Base-by-base conservation (phyloP, 768 basidiomycete species). In the Dioszegia aurantiaca region DNA sequence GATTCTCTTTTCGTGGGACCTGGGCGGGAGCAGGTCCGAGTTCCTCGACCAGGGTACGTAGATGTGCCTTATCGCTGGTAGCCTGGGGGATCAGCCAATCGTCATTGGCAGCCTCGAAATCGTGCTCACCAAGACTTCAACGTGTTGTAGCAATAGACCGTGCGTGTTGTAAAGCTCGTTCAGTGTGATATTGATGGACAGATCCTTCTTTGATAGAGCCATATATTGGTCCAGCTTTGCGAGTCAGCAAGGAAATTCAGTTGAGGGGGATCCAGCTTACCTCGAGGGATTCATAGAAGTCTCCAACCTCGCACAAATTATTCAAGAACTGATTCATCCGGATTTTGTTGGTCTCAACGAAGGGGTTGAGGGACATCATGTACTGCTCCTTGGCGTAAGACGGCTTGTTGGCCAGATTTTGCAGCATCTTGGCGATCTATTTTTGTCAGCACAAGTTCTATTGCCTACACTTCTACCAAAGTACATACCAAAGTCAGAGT, bases 121-220 rank as follows among this genome's bases (percentile, higher is more conserved):
- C 12, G 3, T 3, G 79, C 89, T 68, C 74, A 97, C 94, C 75
- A 99, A 80, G 2, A 86, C 87, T 76, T 98, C 93, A 68, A 97
- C 86, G 74, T 99, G 95, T 74, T 98, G 93, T 60, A 88, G 79
- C 62, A 99, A 86, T 73, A 98, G 80, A 24, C 92, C 89, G 77
- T 99, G 95, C 2, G 95, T 99, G 80, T 98, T 98, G 79, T 97
- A 98, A 81, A 99, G 73, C 82, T 99, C 95, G 75, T 99, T 99
- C 78, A 98, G 80, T 6, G 95, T 98, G 75, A 99, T 99, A 78
- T 92, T 90, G 79, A 99, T 98, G 82, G 88, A 86, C 59, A 98
- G 82, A 75, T 98, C 95, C 78, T 98, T 98, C 83, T 99, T 99
- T 59, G 93, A 97, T 57, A 99, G 80, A 9, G 95, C 95, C 92